Evolutionary conservation across 2,329 filamentous ascomycete species (phyloP), one percentile per base, ranked within the genome.

Genomic region (Celoporthe dispersa): DNA sequence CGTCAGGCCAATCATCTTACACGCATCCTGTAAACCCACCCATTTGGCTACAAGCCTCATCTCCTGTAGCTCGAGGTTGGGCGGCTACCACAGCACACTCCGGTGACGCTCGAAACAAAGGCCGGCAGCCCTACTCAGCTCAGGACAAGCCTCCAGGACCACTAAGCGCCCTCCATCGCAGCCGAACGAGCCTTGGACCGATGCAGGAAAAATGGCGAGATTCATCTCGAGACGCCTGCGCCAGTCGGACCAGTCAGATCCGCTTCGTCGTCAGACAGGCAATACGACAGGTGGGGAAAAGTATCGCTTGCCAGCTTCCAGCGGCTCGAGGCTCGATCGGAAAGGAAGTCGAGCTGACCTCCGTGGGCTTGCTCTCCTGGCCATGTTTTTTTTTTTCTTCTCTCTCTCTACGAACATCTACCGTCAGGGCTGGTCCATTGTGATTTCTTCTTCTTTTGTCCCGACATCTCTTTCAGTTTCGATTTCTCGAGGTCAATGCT

Each of bases 231-330:
- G 68, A 55, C 65, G 61, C 66, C 44, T 69, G 70, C 70, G 70
- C 70, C 70, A 70, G 70, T 66, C 68, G 66, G 25, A 35, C 70
- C 70, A 71, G 68, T 71, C 68, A 70, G 31, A 66, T 57, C 25
- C 39, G 61, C 41, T n/a, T 39, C 62, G 44, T 66, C 53, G 61
- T 64, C 68, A 70, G 68, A 70, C 68, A 66, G 66, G 61, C 64
- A 31, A 37, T 41, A 41, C 35, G 37, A 39, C n/a, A 16, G 55
- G 48, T 59, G 64, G 64, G n/a, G n/a, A 55, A 19, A 14, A 31
- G 51, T 53, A 44, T 33, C 28, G 37, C 35, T n/a, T 67, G 41
- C 64, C 33, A 60, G 64, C 64, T 28, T 59, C 53, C 53, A 44
- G 64, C 64, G 64, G 64, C 35, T 16, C 25, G 64, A 35, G 3